Conservation (phyloP, 306 rosid genomes). For the Ormosia emarginata region DNA sequence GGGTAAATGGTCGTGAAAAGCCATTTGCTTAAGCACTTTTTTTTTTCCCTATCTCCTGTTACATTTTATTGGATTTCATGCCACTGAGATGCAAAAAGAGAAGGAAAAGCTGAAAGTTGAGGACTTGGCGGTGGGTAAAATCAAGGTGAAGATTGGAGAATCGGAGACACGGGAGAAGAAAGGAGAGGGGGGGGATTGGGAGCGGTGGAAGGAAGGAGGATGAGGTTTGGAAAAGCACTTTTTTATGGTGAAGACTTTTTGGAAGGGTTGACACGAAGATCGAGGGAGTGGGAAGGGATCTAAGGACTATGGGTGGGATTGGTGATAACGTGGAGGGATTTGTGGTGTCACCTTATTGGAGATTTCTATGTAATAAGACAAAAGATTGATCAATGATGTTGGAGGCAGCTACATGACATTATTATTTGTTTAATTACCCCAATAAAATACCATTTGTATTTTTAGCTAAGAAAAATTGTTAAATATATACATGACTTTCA, state of each 20-base stretch:
- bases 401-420: slow-evolving; percentile 14
- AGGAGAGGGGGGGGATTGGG: background rate
- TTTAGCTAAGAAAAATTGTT: background rate
- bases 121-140: background rate
- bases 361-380: slow-evolving; percentile 37
- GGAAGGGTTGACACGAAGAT: slow-evolving; percentile 19
- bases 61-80: background rate
- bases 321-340: slow-evolving; percentile 34
- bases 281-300: background rate
- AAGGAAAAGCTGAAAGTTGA: background rate
- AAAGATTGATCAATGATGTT: slow-evolving; percentile 26
- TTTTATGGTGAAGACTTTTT: slow-evolving; percentile 9
- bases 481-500: too few species aligned
- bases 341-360: slow-evolving; percentile 41
- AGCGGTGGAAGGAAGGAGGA: background rate
- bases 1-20: slow-evolving; percentile 48
- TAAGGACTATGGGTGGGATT: slow-evolving; percentile 21
- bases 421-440: background rate
- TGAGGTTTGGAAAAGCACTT: slow-evolving; percentile 21
- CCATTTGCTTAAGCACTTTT: slow-evolving; percentile 31
- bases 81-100: background rate
- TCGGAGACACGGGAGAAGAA: background rate
- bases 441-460: slow-evolving; percentile 5
- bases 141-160: background rate
- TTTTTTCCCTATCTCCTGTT: background rate